Conservation (phyloP, 116 monocot genomes). For the Dioscorea cayenensis region DNA sequence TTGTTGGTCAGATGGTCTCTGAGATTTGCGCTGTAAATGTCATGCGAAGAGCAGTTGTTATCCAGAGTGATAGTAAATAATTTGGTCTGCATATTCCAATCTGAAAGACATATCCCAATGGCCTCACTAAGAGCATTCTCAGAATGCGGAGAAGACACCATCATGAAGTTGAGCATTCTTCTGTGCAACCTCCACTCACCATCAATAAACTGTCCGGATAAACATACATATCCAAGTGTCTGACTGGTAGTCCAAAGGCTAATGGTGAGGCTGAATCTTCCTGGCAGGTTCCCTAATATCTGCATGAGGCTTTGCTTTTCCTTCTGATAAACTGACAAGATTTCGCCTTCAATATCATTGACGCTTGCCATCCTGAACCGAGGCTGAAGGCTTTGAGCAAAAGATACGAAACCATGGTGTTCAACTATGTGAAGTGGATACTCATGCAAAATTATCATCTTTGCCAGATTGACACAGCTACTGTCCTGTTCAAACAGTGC, state of each 20-base stretch:
- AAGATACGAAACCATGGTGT: constrained; percentile 51
- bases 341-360: constrained; percentile 41
- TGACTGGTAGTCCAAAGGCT: constrained; percentile 80
- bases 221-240: constrained; percentile 80
- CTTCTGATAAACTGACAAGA: constrained; percentile 55
- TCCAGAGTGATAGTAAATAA: constrained; percentile 89
- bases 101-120: constrained; percentile 63
- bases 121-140: constrained; percentile 85
- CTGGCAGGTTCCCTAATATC: constrained; percentile 35
- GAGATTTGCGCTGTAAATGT: constrained; percentile 85
- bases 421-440: constrained; percentile 86
- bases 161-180: constrained; percentile 86
- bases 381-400: constrained; percentile 73
- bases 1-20: constrained; percentile 81
- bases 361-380: constrained; percentile 56
- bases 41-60: constrained; percentile 78
- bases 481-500: constrained; percentile 67
- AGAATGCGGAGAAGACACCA: constrained; percentile 89
- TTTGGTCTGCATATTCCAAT: constrained; percentile 73
- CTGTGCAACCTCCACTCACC: constrained; percentile 70
- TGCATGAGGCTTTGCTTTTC: constrained; percentile 54
- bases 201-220: constrained; percentile 77
- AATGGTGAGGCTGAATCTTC: constrained; percentile 74
- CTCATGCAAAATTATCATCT: constrained; percentile 87
- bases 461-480: constrained; percentile 57